These are phyloP conservation scores for Saururus chinensis DNA, from an alignment of 164 flowering plant genomes.

Conservation along the genomic window DNA sequence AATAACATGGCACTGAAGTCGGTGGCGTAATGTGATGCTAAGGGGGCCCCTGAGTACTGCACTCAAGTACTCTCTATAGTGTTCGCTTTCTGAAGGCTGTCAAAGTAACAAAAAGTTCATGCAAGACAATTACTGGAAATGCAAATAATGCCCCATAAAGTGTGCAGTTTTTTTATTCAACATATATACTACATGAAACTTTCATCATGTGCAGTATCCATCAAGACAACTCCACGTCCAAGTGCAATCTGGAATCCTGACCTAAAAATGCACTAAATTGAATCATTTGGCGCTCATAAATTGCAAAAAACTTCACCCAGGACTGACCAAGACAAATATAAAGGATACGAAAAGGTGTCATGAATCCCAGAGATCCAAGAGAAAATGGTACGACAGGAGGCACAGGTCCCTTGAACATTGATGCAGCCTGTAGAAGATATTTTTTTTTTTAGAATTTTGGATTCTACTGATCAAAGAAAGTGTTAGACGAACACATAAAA, in stretches of 20 bases:
- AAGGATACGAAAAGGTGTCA: slow-evolving; percentile 99
- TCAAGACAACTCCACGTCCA: no score
- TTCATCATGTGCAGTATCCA: no score
- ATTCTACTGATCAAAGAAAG: no score
- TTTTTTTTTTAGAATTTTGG: no score
- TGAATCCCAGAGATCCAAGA: slow-evolving; percentile 92
- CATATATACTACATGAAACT: no score
- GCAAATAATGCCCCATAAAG: no score
- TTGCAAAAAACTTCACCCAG: background rate
- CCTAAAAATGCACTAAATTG: no score
- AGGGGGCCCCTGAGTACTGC: slow-evolving; percentile 76
- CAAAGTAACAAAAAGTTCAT: background rate
- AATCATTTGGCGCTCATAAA: background rate
- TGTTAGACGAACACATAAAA: no score
- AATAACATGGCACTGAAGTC: slow-evolving; percentile 77
- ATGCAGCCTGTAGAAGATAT: slow-evolving; percentile 70
- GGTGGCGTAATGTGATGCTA: slow-evolving; percentile 85
- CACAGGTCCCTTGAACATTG: slow-evolving; percentile 98
- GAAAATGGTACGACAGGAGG: slow-evolving; percentile 95
- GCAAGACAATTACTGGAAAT: background rate
- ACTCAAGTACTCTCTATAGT: slow-evolving; percentile 60
- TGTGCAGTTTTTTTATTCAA: no score
- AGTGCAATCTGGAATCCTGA: background rate
- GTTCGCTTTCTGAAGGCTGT: slow-evolving; percentile 73
- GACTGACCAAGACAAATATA: background rate